Base-by-base conservation (phyloP, 2,329 filamentous ascomycete genomes). In the Verruconis gallopava region DNA sequence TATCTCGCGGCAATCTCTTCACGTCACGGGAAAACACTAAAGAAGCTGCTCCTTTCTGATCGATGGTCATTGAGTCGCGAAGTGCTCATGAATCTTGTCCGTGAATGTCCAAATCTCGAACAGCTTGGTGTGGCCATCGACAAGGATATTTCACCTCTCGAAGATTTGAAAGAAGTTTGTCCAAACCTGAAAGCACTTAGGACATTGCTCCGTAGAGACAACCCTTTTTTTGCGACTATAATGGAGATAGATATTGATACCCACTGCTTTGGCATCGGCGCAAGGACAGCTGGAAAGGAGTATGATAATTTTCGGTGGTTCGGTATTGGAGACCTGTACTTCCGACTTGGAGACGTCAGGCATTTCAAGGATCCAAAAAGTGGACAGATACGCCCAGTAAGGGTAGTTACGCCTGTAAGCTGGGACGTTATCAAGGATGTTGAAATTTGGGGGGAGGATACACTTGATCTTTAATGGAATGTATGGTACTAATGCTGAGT, bases 41-140 rank as follows among this genome's bases (percentile, higher is more conserved):
- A 65, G 34, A 71, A 75, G 48, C 64, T 79, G 4, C 64, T 78
- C 2, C 64, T 79, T 3, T 65, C 67, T 2, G 66, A 74, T 22
- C 61, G 66, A 34, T 78, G 73, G 72, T 57, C 64, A 14, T 60
- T 78, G 2, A 64, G 65, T 13, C 59, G 64, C 2, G 53, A 61
- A 1, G 60, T 69, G 3, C 56, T 78, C 5, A 64, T 63, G 21
- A 64, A 66, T 5, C 56, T 78, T 4, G 68, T 73, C 21, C 66
- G 68, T 38, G 57, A 57, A 6, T 75, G 72, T 44, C 72, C 74
- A 0, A 65, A 75, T 41, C 58, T 79, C 12, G 72, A 76, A 46
- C 73, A 79, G 49, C 58, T 79, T 1, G 72, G 65, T 19, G 56
- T 77, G 17, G 66, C 71, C 5, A 60, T 70, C 13, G 59, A 66